Evolutionary conservation across 257 asterid species (phyloP), one percentile per base, ranked within the genome.

Genomic region (Prunella vulgaris): DNA sequence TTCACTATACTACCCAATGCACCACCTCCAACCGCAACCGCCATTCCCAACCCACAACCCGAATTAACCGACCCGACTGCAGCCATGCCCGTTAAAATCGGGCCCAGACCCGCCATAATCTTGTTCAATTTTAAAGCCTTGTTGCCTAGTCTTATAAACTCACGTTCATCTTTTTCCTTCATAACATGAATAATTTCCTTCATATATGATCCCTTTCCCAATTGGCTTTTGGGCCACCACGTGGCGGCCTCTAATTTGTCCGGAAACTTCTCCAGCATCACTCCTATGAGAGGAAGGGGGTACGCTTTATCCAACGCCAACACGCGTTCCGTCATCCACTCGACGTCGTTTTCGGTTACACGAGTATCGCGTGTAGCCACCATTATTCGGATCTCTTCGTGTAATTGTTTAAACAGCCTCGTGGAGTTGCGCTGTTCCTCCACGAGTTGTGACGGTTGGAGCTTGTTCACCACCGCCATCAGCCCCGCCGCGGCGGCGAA

Each of bases 391-490:
- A 71, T 76, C 37, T 76, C 66, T 32, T 53, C 22, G 27, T 25
- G 77, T 6, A 77, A 24, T 27, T 72, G 71, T 52, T 66, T 77
- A 33, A 77, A 72, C 74, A 77, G 10, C 33, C 77, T 71, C 4
- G 74, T 12, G 0, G 77, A 77, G 54, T 40, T 72, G 0, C 77
- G 66, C 53, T 77, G 81, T 44, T 77, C 77, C 40, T 77, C 81
- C 17, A 67, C 81, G 14, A 77, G 77, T 63, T 77, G 81, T 1
- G 81, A 66, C 25, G 81, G 81, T 56, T 77, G 81, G 33, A 77
- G 57, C 57, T 77, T 71, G 74, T 77, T 77, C 68, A 77, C 61
- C 60, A 66, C 64, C 60, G 24, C 0, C 62, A 72, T 14, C 68
- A 77, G 27, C 56, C 67, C 74, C 0, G 81, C 61, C 24, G 71